These are phyloP conservation scores for Buxus sempervirens DNA, from an alignment of 164 flowering plant species.

Conservation along the genomic window DNA sequence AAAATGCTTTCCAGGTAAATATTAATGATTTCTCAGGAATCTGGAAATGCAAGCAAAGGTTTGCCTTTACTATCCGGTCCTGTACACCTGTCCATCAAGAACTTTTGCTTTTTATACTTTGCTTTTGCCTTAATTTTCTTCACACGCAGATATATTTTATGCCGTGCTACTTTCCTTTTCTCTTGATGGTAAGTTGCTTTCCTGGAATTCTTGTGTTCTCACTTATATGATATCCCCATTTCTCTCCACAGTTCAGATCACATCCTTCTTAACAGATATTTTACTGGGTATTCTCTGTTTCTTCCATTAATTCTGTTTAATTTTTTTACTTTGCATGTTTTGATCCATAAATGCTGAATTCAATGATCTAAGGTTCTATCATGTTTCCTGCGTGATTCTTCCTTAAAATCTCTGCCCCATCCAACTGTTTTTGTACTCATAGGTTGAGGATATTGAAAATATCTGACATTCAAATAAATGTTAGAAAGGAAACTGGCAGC, in stretches of 20 bases:
- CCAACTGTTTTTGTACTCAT: background rate
- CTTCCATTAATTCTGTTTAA: background rate
- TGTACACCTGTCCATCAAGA: conserved; percentile 14
- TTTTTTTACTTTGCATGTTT: background rate
- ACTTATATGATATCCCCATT: no score
- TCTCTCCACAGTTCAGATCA: no score
- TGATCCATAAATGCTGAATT: conserved; percentile 6
- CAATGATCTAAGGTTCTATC: conserved; percentile 8
- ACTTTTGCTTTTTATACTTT: conserved; percentile 13
- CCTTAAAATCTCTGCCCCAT: background rate
- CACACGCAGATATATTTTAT: background rate
- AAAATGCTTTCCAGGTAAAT: conserved; percentile 5
- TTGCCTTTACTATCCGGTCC: conserved; percentile 3
- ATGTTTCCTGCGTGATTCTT: conserved; percentile 12
- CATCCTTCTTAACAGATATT: no score
- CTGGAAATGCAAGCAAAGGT: conserved; percentile 40
- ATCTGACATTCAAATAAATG: conserved; percentile 11
- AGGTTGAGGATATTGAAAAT: background rate
- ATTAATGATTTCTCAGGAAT: conserved; percentile 15
- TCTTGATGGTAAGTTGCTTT: no score
- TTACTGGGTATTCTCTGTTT: background rate
- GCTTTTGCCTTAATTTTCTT: conserved; percentile 22
- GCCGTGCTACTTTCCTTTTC: no score
- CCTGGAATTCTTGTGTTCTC: background rate
- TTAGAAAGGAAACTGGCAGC: background rate